Evolutionary conservation across 768 basidiomycete species (phyloP), one percentile per base, ranked within the genome.

Genomic region (Mycena venus): DNA sequence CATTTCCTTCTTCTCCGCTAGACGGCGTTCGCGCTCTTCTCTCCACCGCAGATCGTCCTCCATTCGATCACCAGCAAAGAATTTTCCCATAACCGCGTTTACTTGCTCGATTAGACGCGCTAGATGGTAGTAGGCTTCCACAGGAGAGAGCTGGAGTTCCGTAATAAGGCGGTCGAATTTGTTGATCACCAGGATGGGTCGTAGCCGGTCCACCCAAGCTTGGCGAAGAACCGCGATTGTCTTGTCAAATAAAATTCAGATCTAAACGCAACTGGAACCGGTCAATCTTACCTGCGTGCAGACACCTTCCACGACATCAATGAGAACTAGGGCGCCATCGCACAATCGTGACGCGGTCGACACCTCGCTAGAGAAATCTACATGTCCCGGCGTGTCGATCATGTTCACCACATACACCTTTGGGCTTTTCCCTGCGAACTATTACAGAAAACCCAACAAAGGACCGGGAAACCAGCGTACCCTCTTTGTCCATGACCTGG

Each of bases 311-410:
- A 99, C 96, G 2, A 95, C 96, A 81, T 99, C 98, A 1, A 99
- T 96, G 7, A 99, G 86, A 47, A 99, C 95, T 8, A 99, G 88
- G 2, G 98, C 96, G 17, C 98, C 98, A 83, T 99, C 98, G 78
- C 97, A 98, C 29, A 99, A 81, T 60, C 97, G 88, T 15, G 97
- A 95, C 25, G 98, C 97, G 1, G 96, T 95, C 1, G 97, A 99
- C 0, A 99, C 98, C 81, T 99, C 98, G 68, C 94, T 96, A 0
- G 97, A 97, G 78, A 99, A 99, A 83, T 99, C 98, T 27, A 99
- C 98, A 85, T 99, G 98, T 4, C 98, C 98, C 19, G 98, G 98
- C 0, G 98, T 99, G 83, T 99, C 98, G 75, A 99, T 98, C 89
- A 99, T 93, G 81, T 98, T 99, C 66, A 99, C 90, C 56, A 94